Percentiles rank a stretch among this genome's conserved stretches.
Evolutionary conservation across 495 filamentous ascomycete species (phyloP).

Genomic region (Aspergillus indologenus): DNA sequence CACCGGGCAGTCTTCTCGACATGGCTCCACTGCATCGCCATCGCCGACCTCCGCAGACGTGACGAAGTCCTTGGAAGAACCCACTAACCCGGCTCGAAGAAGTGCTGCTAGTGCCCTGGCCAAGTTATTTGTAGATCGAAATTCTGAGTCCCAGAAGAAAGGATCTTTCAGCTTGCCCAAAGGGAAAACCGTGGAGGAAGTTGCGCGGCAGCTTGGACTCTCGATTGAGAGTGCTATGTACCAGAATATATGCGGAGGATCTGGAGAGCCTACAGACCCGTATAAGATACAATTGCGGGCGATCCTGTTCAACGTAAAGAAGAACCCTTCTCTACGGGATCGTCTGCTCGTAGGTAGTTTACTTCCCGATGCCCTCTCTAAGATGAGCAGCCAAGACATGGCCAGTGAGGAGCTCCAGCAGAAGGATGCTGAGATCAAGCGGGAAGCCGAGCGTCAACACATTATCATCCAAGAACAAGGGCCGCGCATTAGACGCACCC

Average conservation of each 20-base stretch:
- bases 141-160: slow-evolving; percentile 48
- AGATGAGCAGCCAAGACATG: slow-evolving; percentile 85
- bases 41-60: slow-evolving; percentile 26
- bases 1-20: slow-evolving; percentile 22
- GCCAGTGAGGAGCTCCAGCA: slow-evolving; percentile 85
- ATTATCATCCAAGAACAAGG: slow-evolving; percentile 79
- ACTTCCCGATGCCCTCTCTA: slow-evolving; percentile 66
- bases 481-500: slow-evolving; percentile 82
- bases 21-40: slow-evolving; percentile 26
- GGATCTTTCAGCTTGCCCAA: slow-evolving; percentile 50
- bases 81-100: slow-evolving; percentile 46
- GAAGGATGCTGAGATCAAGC: slow-evolving; percentile 68
- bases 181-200: slow-evolving; percentile 48
- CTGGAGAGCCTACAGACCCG: slow-evolving; percentile 47
- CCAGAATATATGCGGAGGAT: slow-evolving; percentile 49
- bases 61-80: slow-evolving; percentile 39
- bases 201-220: slow-evolving; percentile 57
- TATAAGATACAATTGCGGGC: slow-evolving; percentile 60
- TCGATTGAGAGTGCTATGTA: slow-evolving; percentile 73
- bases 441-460: slow-evolving; percentile 82
- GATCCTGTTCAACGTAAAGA: slow-evolving; percentile 79
- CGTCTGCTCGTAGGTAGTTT: slow-evolving; percentile 69
- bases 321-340: slow-evolving; percentile 73
- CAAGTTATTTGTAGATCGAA: slow-evolving; percentile 52
- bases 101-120: slow-evolving; percentile 49